Evolutionary conservation across 1,139 yeast genomes (phyloP), one percentile per base, ranked within the genome.

Genomic region (Kodamaea alishanica): DNA sequence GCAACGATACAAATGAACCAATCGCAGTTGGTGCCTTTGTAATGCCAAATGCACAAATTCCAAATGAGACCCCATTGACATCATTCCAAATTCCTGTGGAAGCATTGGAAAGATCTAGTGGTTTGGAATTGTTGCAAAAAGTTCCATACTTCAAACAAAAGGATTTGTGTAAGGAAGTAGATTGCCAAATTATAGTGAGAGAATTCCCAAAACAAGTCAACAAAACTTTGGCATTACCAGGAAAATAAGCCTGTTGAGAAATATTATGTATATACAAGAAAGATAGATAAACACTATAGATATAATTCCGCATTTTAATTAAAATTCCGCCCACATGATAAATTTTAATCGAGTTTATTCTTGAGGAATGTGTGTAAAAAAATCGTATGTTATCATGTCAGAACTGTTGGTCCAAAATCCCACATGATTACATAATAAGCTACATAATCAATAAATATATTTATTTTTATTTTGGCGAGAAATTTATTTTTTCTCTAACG

Each of bases 21-120:
- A 65, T 87, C 12, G 79, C 95, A 8, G 87, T 88, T 8, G 97
- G 84, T 1, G 96, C 97, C 0, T 92, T 92, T 65, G 97, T 92
- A 10, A 63, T 92, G 51, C 98, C 99, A 25, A 92, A 92, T 60
- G 87, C 75, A 8, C 69, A 61, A 5, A 90, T 92, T 38, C 70
- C 79, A 41, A 92, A 92, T 57, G 62, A 65, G 20, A 76, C 79
- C 1, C 89, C 92, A 7, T 68, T 94, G 44, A 78, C 78, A 33
- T 70, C 73, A 12, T 94, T 89, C 64, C 85, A 84, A 56, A 95
- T 90, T 3, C 97, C 98, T 1, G 61, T 90, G 1, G 94, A 88
- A 47, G 95, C 96, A 0, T 67, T 92, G 44, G 98, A 92, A 60
- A 74, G 86, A 51, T 76, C 94, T 3, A 72, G 92, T 6, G 99